Base-by-base conservation (phyloP, 352 stramenopile genomes). In the Phytophthora cryptogea region DNA sequence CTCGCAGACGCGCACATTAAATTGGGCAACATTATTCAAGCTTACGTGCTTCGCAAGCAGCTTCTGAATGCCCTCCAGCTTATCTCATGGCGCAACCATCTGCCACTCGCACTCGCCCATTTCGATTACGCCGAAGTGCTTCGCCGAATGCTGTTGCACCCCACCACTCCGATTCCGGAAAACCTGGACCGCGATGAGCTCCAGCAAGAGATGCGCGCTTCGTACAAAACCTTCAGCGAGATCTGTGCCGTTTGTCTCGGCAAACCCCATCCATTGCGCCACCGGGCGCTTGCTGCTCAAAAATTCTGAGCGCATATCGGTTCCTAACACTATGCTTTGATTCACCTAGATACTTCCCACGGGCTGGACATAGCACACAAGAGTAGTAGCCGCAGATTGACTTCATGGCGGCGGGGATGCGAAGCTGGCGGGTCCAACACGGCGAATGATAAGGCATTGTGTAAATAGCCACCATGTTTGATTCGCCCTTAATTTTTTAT, bases 1-100 rank as follows among this genome's bases (percentile, higher is more conserved):
- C 63, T 81, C 9, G 63, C 70, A 0, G 67, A 85, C n/a, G 75
- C 70, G 1, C 54, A 72, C 8, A 56, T 70, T 43, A 85, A 85
- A 55, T 13, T 75, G 13, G 69, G 70, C n/a, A 59, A 77, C 53
- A 28, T 79, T 37, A 48, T 68, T 27, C 30, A 51, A 27, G 65
- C 58, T 3, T 81, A 79, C 35, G 36, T 62, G 10, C 37, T 72
- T 37, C 72, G 67, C 30, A 42, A 62, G 20, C 44, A 68, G 32
- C 30, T 75, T 2, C n/a, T 85, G 4, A 47, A 52, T 5, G 45
- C 58, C 8, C 60, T 85, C 27, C 3, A 63, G 42, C 63, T 69
- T 2, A 67, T 80, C 23, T 59, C 65, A 7, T 62, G 47, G 39
- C 44, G 35, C 9, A 65, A 78, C 16, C 70, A 76, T 42, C 45